phyloP scores from a whole-genome alignment of 306 rosid species.

The Prunus salicina region DNA sequence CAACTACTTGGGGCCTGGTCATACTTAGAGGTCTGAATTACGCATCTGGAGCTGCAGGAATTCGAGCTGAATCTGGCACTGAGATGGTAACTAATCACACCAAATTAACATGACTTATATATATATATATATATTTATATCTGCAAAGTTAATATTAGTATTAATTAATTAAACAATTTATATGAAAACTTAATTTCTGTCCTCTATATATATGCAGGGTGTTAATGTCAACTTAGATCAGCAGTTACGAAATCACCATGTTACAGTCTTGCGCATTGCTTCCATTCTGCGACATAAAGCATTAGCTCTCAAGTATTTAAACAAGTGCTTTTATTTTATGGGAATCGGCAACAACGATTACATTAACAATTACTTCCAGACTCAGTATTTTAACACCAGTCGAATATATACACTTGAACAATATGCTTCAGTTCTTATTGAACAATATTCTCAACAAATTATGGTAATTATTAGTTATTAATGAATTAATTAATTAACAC shows the following conservation, averaged over 20 bases:
- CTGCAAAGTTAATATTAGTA: background rate
- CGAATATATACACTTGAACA: background rate
- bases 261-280: slow-evolving; percentile 19
- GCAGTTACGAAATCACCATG: slow-evolving; percentile 43
- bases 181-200: background rate
- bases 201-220: slow-evolving; percentile 39
- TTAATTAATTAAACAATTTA: background rate
- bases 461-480: slow-evolving; percentile 35
- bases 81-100: slow-evolving; percentile 15
- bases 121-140: too few species aligned
- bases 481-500: background rate
- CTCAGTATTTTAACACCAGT: slow-evolving; percentile 29
- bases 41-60: slow-evolving; percentile 72
- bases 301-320: slow-evolving; percentile 24
- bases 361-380: slow-evolving; percentile 55
- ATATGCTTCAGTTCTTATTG: slow-evolving; percentile 29
- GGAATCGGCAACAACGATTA: slow-evolving; percentile 62
- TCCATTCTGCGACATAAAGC: slow-evolving; percentile 10
- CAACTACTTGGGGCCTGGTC: slow-evolving; percentile 13
- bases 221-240: slow-evolving; percentile 20
- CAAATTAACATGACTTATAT: background rate
- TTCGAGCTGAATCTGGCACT: slow-evolving; percentile 40
- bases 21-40: slow-evolving; percentile 59
- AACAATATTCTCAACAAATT: slow-evolving; percentile 26
- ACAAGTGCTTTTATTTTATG: slow-evolving; percentile 56